Evolutionary conservation across 1,139 yeast genomes (phyloP).

Genomic region (Arxiozyma slooffiae): DNA sequence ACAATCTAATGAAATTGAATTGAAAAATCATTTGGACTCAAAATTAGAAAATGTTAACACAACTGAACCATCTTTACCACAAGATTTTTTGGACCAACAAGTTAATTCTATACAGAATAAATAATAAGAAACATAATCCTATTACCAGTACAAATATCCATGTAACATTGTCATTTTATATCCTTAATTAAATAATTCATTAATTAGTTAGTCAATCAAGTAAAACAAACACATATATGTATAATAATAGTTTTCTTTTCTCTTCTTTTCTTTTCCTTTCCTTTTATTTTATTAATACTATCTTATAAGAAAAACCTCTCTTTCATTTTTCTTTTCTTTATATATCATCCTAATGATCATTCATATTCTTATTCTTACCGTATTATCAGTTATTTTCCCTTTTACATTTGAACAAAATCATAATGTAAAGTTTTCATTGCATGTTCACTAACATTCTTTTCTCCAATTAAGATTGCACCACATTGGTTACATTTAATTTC

Average conservation of each 20-base stretch:
- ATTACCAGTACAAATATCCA: slow-evolving; percentile 22
- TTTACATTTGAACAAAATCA: slow-evolving; percentile 46
- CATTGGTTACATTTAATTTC: slow-evolving; percentile 52
- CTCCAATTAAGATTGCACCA: slow-evolving; percentile 47
- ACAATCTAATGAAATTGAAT: slow-evolving; percentile 21
- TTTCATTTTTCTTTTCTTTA: too few relatives aligned
- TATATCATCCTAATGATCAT: too few relatives aligned
- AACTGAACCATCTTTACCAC: slow-evolving; percentile 29
- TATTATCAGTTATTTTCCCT: too few relatives aligned
- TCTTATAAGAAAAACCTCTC: too few relatives aligned
- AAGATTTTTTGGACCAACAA: slow-evolving; percentile 1
- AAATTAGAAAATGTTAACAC: slow-evolving; percentile 23
- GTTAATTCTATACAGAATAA: background rate
- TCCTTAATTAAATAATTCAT: too few relatives aligned
- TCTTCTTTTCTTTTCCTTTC: too few relatives aligned
- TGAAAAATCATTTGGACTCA: slow-evolving; percentile 23
- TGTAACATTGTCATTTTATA: background rate
- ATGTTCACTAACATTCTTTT: slow-evolving; percentile 57
- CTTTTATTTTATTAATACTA: too few relatives aligned
- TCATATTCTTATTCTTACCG: too few relatives aligned
- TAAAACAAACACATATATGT: background rate
- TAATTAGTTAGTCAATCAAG: background rate
- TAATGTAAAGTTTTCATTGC: slow-evolving; percentile 56
- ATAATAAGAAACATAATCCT: background rate
- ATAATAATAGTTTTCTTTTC: too few relatives aligned